These are phyloP conservation scores for Populus hybrid DNA, from an alignment of 441 rosid genomes.

Conservation along the genomic window DNA sequence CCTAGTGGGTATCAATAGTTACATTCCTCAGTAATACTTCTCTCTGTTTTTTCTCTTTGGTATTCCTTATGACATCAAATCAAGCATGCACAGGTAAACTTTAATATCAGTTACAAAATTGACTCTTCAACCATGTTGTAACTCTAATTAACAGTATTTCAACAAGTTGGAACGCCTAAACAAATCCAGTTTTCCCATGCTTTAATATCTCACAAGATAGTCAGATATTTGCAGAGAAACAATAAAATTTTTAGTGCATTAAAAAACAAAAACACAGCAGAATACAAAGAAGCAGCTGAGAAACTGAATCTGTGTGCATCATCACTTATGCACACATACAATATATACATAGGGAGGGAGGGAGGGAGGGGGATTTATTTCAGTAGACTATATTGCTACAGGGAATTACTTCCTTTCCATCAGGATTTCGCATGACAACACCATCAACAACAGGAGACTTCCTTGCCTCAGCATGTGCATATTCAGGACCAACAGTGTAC, in stretches of 20 bases:
- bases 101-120: conserved; percentile 1
- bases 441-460: conserved; percentile 99
- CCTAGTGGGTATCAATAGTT: not conserved
- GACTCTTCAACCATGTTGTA: not conserved
- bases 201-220: not conserved
- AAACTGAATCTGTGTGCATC: not conserved
- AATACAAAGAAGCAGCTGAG: not conserved
- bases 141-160: not conserved
- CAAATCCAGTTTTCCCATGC: not conserved
- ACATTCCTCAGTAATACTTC: not conserved
- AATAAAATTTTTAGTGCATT: not conserved
- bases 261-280: conserved; percentile 1
- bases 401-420: conserved; percentile 91
- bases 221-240: not conserved
- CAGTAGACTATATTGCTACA: conserved; percentile 2
- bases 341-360: not conserved
- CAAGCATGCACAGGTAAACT: not conserved
- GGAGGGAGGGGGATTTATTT: not conserved
- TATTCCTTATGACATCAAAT: not conserved
- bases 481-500: conserved; percentile 98
- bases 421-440: conserved; percentile 98
- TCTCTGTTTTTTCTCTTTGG: not conserved
- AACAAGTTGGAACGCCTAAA: not conserved
- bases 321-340: not conserved
- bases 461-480: conserved; percentile 99